phyloP scores from a whole-genome alignment of 148 eudicot genomes.

The Talinum fruticosum region DNA sequence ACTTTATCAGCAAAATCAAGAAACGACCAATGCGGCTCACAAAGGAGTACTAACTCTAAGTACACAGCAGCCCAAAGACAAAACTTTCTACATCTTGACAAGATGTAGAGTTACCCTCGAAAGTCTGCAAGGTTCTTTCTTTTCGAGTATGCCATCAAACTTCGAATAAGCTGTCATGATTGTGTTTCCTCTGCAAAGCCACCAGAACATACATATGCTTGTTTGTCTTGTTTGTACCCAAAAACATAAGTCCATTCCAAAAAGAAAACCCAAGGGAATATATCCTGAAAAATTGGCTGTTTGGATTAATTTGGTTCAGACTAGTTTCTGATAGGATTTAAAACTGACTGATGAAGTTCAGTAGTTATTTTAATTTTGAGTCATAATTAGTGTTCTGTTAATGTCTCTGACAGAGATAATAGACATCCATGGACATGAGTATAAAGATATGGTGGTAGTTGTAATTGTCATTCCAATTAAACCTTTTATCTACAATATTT shows the following conservation, averaged over 20 bases:
- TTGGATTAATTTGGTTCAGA: background rate
- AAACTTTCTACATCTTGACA: too few relatives aligned
- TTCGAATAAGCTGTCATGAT: background rate
- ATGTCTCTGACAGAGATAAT: background rate
- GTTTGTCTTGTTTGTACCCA: too few relatives aligned
- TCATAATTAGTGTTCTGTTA: background rate
- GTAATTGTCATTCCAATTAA: background rate
- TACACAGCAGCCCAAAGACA: background rate
- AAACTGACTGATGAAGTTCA: background rate
- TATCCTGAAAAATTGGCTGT: background rate
- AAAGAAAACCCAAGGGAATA: background rate
- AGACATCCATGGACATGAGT: background rate
- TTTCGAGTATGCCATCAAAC: background rate
- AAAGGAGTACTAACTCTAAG: background rate
- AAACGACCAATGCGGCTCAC: background rate
- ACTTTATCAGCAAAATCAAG: background rate
- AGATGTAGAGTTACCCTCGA: too few relatives aligned
- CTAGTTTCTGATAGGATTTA: background rate
- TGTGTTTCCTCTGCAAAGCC: background rate
- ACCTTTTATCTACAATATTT: background rate
- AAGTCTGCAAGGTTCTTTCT: background rate
- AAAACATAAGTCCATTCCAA: background rate
- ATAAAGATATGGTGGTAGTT: background rate
- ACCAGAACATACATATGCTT: background rate
- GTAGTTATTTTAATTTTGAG: background rate